Conservation (phyloP, 169 alveolate species). For the Plasmodium chabaudi region DNA sequence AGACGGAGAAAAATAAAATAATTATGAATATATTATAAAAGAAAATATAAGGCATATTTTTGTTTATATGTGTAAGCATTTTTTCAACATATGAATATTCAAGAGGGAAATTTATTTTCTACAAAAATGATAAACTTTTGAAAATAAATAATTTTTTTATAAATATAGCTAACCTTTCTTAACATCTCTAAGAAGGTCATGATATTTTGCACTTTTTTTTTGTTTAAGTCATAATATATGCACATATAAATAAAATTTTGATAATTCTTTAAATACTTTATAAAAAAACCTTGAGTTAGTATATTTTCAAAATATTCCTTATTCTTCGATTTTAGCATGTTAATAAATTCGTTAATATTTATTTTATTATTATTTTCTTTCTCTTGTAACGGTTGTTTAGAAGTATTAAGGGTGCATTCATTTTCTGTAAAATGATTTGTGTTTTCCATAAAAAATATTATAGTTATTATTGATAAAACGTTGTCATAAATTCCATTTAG, state of each 20-base stretch:
- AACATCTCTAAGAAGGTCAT: constrained; percentile 42
- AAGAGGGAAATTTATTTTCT: too few relatives aligned
- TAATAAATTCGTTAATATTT: constrained; percentile 43
- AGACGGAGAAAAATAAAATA: not conserved
- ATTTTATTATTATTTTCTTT: constrained; percentile 17
- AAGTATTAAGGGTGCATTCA: not conserved
- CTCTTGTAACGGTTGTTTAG: not conserved
- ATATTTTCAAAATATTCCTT: constrained; percentile 47
- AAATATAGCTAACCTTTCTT: constrained; percentile 39
- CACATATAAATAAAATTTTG: constrained; percentile 69
- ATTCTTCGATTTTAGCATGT: constrained; percentile 25
- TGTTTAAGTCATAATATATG: constrained; percentile 65
- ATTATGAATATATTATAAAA: constrained; percentile 12
- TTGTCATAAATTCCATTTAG: constrained; percentile 44
- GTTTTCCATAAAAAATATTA: constrained; percentile 38
- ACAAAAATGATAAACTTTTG: not conserved
- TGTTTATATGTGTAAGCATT: not conserved
- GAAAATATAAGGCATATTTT: not conserved
- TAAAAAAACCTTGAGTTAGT: constrained; percentile 7
- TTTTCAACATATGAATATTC: too few relatives aligned
- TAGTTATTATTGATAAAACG: constrained; percentile 15
- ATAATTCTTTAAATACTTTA: constrained; percentile 46
- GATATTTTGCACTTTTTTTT: constrained; percentile 62
- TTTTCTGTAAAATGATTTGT: constrained; percentile 20
- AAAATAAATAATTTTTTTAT: not conserved